Evolutionary conservation across 1,284 basidiomycete genomes (phyloP), one percentile per base, ranked within the genome.

Genomic region (Cryptococcus depauperatus): DNA sequence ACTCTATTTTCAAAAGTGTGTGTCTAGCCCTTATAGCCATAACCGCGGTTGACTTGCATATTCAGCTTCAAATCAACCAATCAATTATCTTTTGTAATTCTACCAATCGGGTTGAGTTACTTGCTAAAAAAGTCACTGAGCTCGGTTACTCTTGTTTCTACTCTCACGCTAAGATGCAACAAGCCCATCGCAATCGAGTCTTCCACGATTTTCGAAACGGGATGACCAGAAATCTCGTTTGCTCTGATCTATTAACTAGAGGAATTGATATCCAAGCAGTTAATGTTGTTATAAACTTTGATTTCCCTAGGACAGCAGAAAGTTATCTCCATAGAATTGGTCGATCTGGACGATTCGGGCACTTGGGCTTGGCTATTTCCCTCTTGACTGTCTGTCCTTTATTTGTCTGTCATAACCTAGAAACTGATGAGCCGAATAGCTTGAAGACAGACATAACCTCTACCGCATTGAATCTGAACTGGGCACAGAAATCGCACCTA

Each of bases 31-130:
- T 19, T 14, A 10, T 33, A 13, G 11, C 21, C 19, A 1, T 19
- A 18, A 37, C 21, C 16, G 19, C 10, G 11, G 19, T 46, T 27
- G n/a, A 45, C 49, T 49, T 13, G 49, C 33, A 13, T 16, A 16
- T 16, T n/a, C 66, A 92, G 86, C 81, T 97, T 43, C 92, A 97
- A 86, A 97, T 97, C 78, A 97, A 97, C 74, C 92, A 97, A 75
- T 95, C 91, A 49, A 97, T 97, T 75, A 97, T 97, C 67, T 97
- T 97, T 75, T 97, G 93, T 75, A 97, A 97, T 77, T 96, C 92
- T 52, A 98, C 93, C 61, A 96, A 96, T 76, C 91, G 93, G 54
- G 93, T 98, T 73, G 93, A 98, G 73, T 83, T 98, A 38, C 79
- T 98, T 51, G 95, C 95, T 54, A 96, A 97, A 76, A 98, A 98